A percentile compares a stretch with the other conserved stretches of the same genome.
Evolutionary conservation across 2,329 filamentous ascomycete species (phyloP).

Genomic region (Nothomitra cinnamomea): DNA sequence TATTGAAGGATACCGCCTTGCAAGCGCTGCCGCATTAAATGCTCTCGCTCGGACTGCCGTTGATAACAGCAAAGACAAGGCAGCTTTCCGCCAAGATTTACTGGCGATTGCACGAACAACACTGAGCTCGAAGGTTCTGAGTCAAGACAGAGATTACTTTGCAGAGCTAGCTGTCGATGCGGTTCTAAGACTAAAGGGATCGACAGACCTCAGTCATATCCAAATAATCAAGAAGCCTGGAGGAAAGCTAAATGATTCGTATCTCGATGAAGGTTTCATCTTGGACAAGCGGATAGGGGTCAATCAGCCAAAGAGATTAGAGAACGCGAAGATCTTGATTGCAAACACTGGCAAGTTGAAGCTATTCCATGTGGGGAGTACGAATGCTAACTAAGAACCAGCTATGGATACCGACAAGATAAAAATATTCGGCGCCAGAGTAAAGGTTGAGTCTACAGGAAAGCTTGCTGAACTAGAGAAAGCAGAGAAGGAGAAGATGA

Average conservation of each 20-base stretch:
- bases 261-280: conserved; percentile 95
- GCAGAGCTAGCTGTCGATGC: conserved; percentile 79
- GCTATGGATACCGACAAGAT: conserved; percentile 99
- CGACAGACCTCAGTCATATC: conserved; percentile 89
- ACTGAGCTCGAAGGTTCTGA: conserved; percentile 89
- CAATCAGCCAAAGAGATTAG: conserved; percentile 91
- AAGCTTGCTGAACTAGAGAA: conserved; percentile 98
- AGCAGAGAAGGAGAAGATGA: conserved; percentile 98
- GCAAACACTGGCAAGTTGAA: conserved; percentile 51
- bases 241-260: conserved; percentile 93
- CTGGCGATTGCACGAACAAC: conserved; percentile 85
- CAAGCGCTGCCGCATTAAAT: conserved; percentile 69
- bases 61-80: conserved; percentile 70
- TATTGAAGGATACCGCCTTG: conserved; percentile 97
- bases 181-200: conserved; percentile 74
- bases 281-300: conserved; percentile 98
- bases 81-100: conserved; percentile 78
- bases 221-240: conserved; percentile 99
- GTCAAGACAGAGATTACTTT: conserved; percentile 87
- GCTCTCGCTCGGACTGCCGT: conserved; percentile 73
- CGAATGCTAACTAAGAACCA: background rate
- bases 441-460: conserved; percentile 91
- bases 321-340: conserved; percentile 95
- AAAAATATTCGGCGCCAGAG: conserved; percentile 95
- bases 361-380: background rate